Percentiles rank a stretch among this genome's conserved stretches.
phyloP scores from a whole-genome alignment of 495 filamentous ascomycete genomes.

The Aspergillus homomorphus region DNA sequence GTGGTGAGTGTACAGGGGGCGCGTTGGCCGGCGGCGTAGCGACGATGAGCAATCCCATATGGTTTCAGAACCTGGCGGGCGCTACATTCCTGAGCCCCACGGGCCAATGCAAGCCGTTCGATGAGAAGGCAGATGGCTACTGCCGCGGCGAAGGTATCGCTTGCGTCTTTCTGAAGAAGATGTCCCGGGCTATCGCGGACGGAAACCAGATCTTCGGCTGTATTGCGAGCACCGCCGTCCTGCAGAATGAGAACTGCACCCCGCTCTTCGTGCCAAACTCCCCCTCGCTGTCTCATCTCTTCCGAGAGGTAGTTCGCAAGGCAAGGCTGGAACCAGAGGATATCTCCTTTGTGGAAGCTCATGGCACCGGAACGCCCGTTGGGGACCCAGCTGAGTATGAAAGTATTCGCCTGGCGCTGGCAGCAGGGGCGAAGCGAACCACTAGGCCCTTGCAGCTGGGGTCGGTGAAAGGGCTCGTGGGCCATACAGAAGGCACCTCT shows the following conservation, averaged over 20 bases:
- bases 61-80: constrained; percentile 30
- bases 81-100: constrained; percentile 37
- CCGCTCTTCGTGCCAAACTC: constrained; percentile 65
- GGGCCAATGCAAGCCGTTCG: constrained; percentile 63
- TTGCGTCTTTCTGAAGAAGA: constrained; percentile 60
- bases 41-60: constrained; percentile 30
- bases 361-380: constrained; percentile 69
- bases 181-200: constrained; percentile 57
- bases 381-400: constrained; percentile 61
- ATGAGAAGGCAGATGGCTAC: constrained; percentile 67
- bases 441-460: constrained; percentile 20
- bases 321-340: constrained; percentile 57
- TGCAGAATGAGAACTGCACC: constrained; percentile 61
- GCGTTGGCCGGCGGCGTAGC: constrained; percentile 41
- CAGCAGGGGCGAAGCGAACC: not conserved
- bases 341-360: constrained; percentile 68
- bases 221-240: constrained; percentile 55
- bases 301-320: constrained; percentile 49
- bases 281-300: constrained; percentile 57
- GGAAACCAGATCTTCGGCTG: constrained; percentile 61
- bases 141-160: constrained; percentile 64
- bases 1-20: constrained; percentile 30
- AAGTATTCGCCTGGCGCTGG: constrained; percentile 34
- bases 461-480: constrained; percentile 47
- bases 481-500: constrained; percentile 48